A percentile compares a stretch with the other conserved stretches of the same genome.
phyloP scores from a whole-genome alignment of 2,329 filamentous ascomycete species.

The Magnaporthiopsis incrustans region DNA sequence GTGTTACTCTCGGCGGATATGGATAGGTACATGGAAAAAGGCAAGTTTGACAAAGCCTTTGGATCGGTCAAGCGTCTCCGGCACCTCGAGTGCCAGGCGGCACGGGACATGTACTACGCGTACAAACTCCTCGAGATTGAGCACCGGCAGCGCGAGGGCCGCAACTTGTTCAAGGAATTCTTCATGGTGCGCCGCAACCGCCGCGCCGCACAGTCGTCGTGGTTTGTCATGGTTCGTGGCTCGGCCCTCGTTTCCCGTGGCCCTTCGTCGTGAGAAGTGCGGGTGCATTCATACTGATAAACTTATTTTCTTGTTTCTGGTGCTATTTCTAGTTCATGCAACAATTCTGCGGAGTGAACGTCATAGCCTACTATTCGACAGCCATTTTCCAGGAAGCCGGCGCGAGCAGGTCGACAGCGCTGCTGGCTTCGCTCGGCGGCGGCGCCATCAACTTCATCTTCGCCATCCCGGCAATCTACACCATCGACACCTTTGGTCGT shows the following conservation, averaged over 20 bases:
- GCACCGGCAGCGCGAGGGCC: constrained; percentile 23
- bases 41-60: constrained; percentile 31
- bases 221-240: constrained; percentile 59
- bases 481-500: constrained; percentile 59
- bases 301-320: too few species aligned
- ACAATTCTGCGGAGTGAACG: constrained; percentile 4
- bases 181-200: constrained; percentile 53
- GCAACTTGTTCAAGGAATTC: constrained; percentile 31
- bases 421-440: constrained; percentile 35
- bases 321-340: not conserved
- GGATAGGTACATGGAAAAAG: constrained; percentile 2
- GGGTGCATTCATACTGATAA: too few species aligned
- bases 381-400: constrained; percentile 37
- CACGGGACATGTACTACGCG: constrained; percentile 49
- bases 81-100: constrained; percentile 44
- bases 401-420: constrained; percentile 27
- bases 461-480: constrained; percentile 58
- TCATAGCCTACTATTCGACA: constrained; percentile 39
- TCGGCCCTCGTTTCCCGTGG: constrained; percentile 24
- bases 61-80: constrained; percentile 37
- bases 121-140: constrained; percentile 51
- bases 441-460: constrained; percentile 55
- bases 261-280: not conserved
- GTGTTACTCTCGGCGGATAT: not conserved
- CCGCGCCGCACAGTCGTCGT: constrained; percentile 49